Percentiles rank a stretch among this genome's conserved stretches.
Conservation (phyloP, 352 stramenopile species). For the Phytophthora litchii region DNA sequence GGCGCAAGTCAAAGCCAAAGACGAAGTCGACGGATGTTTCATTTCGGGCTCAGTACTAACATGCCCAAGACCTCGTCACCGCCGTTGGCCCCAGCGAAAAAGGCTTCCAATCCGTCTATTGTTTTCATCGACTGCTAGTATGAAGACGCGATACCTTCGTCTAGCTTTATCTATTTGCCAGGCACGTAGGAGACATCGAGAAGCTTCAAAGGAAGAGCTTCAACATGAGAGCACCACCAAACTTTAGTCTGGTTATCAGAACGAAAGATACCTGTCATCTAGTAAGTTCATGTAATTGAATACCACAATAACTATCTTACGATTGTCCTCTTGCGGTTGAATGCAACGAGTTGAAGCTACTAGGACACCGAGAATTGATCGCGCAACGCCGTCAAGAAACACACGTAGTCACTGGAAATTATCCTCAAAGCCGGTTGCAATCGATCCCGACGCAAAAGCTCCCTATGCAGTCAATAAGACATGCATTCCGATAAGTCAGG, state of each 20-base stretch:
- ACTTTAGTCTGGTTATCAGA: not conserved
- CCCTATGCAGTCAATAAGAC: not conserved
- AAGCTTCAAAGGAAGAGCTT: slow-evolving; percentile 34
- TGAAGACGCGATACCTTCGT: not conserved
- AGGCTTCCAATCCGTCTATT: slow-evolving; percentile 23
- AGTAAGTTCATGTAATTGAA: not conserved
- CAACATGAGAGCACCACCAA: not conserved
- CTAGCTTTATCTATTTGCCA: slow-evolving; percentile 22
- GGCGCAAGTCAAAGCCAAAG: slow-evolving; percentile 10
- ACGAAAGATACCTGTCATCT: not conserved
- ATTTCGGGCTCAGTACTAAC: slow-evolving; percentile 7
- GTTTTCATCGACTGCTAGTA: slow-evolving; percentile 40
- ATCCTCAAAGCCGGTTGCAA: not conserved
- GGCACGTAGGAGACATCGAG: not conserved
- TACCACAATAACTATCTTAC: not conserved
- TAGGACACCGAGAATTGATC: not conserved
- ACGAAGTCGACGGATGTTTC: slow-evolving; percentile 14
- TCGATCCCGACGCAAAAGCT: not conserved
- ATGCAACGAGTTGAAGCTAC: not conserved
- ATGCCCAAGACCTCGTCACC: not conserved
- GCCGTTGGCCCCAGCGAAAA: not conserved
- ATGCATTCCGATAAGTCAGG: too few relatives aligned
- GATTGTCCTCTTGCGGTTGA: too few relatives aligned
- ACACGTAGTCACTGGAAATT: not conserved
- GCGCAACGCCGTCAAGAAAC: not conserved